Evolutionary conservation across 768 basidiomycete species (phyloP).

Genomic region (Lentinula lateritia): DNA sequence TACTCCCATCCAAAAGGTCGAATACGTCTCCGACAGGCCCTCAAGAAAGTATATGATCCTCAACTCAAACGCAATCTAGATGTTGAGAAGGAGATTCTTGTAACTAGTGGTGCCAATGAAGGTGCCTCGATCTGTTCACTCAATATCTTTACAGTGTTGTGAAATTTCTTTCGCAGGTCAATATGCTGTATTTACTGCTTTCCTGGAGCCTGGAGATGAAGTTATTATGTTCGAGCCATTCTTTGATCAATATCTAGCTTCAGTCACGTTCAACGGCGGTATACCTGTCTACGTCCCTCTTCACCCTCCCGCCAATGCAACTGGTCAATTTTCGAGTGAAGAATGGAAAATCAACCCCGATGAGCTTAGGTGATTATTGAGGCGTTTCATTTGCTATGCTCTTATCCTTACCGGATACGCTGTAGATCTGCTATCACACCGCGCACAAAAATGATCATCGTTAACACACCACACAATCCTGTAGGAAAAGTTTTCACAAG

Average conservation of each 20-base stretch:
- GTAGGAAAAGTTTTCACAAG: constrained; percentile 95
- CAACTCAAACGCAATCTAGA: constrained; percentile 67
- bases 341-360: constrained; percentile 92
- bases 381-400: constrained; percentile 6
- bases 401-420: constrained; percentile 16
- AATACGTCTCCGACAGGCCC: constrained; percentile 80
- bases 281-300: constrained; percentile 92
- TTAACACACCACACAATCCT: constrained; percentile 97
- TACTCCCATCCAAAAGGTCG: constrained; percentile 91
- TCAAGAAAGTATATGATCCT: constrained; percentile 74
- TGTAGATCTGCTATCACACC: constrained; percentile 73
- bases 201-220: constrained; percentile 89
- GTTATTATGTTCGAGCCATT: constrained; percentile 99
- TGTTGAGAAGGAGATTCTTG: constrained; percentile 82
- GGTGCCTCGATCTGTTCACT: constrained; percentile 39
- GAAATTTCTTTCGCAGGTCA: constrained; percentile 51
- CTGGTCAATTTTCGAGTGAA: constrained; percentile 46
- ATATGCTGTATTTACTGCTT: constrained; percentile 91
- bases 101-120: constrained; percentile 97
- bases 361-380: constrained; percentile 60
- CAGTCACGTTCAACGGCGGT: constrained; percentile 91
- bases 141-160: neutral
- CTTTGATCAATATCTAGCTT: constrained; percentile 94
- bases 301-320: constrained; percentile 65
- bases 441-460: constrained; percentile 88